These are phyloP conservation scores for Camellia japonica DNA, from an alignment of 148 eudicot genomes.

Conservation along the genomic window DNA sequence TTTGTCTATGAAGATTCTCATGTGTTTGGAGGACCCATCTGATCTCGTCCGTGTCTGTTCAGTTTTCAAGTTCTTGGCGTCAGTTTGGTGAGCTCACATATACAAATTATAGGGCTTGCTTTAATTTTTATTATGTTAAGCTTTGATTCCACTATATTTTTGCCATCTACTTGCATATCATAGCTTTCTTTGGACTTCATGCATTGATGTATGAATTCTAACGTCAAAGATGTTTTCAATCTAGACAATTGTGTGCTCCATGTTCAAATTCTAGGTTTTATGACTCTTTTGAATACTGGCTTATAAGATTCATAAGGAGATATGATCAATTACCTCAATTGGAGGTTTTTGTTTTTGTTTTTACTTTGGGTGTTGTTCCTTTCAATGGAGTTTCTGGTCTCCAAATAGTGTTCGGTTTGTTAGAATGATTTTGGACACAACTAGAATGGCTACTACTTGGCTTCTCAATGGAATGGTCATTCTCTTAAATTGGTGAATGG, in stretches of 20 bases:
- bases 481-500: too few relatives aligned
- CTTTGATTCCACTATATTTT: background rate
- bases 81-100: slow-evolving; percentile 41
- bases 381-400: too few relatives aligned
- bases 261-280: background rate
- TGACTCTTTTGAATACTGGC: background rate
- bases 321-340: background rate
- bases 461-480: too few relatives aligned
- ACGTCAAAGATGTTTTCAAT: background rate
- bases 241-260: slow-evolving; percentile 1
- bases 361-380: too few relatives aligned
- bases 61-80: slow-evolving; percentile 49
- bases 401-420: too few relatives aligned
- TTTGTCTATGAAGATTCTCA: slow-evolving; percentile 35
- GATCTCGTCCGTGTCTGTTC: slow-evolving; percentile 35
- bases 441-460: too few relatives aligned
- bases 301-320: background rate
- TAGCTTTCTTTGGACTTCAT: background rate
- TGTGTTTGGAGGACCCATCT: slow-evolving; percentile 39
- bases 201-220: background rate
- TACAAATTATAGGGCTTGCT: background rate
- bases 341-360: too few relatives aligned
- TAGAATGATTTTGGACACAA: too few relatives aligned
- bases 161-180: background rate
- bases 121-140: background rate